A percentile compares a stretch with the other conserved stretches of the same genome.
Evolutionary conservation across 805 yeast genomes (phyloP).

Genomic region (Torulaspora delbrueckii): DNA sequence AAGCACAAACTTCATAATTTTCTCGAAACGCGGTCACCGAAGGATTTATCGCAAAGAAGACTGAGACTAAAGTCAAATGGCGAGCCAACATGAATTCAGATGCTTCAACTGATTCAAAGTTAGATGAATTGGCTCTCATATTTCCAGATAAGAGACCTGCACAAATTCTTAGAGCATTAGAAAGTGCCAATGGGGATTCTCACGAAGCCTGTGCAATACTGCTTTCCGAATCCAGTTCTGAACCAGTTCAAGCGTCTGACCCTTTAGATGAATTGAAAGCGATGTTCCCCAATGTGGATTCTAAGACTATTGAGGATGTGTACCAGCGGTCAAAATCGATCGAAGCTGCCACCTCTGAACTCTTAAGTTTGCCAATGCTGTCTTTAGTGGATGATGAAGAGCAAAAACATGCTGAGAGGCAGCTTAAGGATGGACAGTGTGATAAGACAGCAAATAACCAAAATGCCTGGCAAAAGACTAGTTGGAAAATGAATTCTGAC

Average conservation of each 20-base stretch:
- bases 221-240: conserved; percentile 17
- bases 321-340: conserved; percentile 35
- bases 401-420: conserved; percentile 14
- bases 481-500: conserved; percentile 20
- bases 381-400: conserved; percentile 14
- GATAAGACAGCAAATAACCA: not conserved
- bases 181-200: conserved; percentile 19
- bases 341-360: conserved; percentile 15
- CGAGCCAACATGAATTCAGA: not conserved
- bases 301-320: conserved; percentile 29
- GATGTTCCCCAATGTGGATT: conserved; percentile 44
- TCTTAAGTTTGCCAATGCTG: conserved; percentile 19
- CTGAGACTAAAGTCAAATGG: not conserved
- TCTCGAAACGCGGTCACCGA: not conserved
- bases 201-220: conserved; percentile 24
- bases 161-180: conserved; percentile 16
- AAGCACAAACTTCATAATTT: too few species aligned
- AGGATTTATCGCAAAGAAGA: not conserved
- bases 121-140: conserved; percentile 10
- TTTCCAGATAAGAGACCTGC: conserved; percentile 22
- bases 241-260: not conserved
- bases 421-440: not conserved
- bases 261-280: conserved; percentile 30
- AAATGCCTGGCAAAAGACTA: not conserved
- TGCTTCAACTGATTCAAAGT: not conserved